A percentile compares a stretch with the other conserved stretches of the same genome.
Conservation (phyloP, 257 asterid species). For the Linaria vulgaris region DNA sequence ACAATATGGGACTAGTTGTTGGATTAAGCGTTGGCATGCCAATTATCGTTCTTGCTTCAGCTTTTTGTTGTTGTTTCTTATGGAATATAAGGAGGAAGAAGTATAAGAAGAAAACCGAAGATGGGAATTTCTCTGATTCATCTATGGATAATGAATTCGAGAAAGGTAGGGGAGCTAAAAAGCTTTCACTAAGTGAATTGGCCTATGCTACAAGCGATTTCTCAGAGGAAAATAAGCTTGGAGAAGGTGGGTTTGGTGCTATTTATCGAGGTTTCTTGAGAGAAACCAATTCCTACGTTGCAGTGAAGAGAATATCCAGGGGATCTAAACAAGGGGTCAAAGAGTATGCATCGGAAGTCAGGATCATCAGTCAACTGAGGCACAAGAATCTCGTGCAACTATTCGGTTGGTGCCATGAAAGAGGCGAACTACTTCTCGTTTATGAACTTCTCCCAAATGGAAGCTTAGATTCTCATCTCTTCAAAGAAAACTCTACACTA, state of each 20-base stretch:
- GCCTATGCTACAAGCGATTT: conserved; percentile 21
- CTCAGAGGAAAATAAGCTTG: conserved; percentile 26
- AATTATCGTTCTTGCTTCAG: no score
- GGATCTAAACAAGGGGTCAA: conserved; percentile 49
- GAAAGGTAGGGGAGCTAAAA: conserved; percentile 17
- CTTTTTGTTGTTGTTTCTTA: no score
- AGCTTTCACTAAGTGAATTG: conserved; percentile 24
- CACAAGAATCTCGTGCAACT: conserved; percentile 57
- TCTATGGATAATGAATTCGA: no score
- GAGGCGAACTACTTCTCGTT: conserved; percentile 39
- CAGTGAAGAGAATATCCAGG: conserved; percentile 39
- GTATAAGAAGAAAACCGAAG: no score
- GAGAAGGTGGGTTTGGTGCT: conserved; percentile 39
- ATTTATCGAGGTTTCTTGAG: conserved; percentile 20
- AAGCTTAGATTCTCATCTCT: conserved; percentile 43
- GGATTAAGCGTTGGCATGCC: no score
- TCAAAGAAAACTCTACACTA: conserved; percentile 18
- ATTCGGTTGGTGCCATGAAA: conserved; percentile 57
- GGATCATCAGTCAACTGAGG: conserved; percentile 45
- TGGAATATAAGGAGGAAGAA: no score
- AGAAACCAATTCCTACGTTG: neutral
- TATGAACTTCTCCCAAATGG: conserved; percentile 48
- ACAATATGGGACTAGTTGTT: no score
- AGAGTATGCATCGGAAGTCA: conserved; percentile 57
- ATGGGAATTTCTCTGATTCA: no score